These are phyloP conservation scores for Dalbergia cochinchinensis DNA, from an alignment of 306 rosid species.

Conservation along the genomic window DNA sequence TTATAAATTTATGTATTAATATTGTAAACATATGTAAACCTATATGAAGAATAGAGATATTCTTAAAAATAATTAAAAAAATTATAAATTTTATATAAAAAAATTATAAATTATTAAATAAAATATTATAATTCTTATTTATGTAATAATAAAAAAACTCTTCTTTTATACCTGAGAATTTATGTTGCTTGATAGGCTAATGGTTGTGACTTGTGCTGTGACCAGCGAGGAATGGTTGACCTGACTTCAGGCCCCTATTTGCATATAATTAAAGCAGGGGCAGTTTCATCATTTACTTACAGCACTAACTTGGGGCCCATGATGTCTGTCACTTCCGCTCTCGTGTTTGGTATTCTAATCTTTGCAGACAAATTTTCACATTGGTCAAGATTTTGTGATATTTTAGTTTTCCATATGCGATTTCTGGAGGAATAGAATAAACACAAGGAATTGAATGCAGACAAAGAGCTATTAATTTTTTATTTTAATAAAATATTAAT, in stretches of 20 bases:
- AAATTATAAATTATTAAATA: too few relatives aligned
- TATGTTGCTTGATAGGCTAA: slow-evolving; percentile 45
- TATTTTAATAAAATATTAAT: too few relatives aligned
- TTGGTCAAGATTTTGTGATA: slow-evolving; percentile 14
- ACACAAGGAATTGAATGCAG: not conserved
- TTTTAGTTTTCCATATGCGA: not conserved
- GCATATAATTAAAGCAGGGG: slow-evolving; percentile 17
- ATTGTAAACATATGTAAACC: too few relatives aligned
- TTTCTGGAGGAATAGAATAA: not conserved
- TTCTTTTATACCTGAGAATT: too few relatives aligned
- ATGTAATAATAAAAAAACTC: too few relatives aligned
- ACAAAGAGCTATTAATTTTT: too few relatives aligned
- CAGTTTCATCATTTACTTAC: not conserved
- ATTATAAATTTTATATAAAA: too few relatives aligned
- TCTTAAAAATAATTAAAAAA: too few relatives aligned
- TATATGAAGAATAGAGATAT: too few relatives aligned
- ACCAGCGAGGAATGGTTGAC: slow-evolving; percentile 53
- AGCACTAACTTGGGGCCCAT: not conserved
- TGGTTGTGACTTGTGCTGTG: slow-evolving; percentile 17
- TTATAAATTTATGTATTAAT: too few relatives aligned
- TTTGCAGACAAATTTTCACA: not conserved
- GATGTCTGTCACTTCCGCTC: not conserved
- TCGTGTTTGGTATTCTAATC: slow-evolving; percentile 32
- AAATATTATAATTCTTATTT: too few relatives aligned
- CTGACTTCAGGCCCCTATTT: not conserved